A percentile compares a stretch with the other conserved stretches of the same genome.
Conservation (phyloP, 495 filamentous ascomycete species). For the Penicillium taxi region DNA sequence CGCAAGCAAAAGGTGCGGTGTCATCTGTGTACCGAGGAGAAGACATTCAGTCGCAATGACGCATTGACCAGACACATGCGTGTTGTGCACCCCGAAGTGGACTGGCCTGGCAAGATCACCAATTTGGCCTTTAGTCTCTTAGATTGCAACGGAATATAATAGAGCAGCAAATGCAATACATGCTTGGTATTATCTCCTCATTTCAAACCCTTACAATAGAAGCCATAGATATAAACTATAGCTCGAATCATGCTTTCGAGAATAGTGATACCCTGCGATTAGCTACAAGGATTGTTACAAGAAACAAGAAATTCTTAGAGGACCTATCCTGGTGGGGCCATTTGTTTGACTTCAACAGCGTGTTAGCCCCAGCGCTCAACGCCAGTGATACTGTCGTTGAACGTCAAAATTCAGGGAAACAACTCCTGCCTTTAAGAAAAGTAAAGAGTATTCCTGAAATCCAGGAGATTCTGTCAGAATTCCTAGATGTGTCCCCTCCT, state of each 20-base stretch:
- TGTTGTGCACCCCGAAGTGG: slow-evolving; percentile 79
- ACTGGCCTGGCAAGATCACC: slow-evolving; percentile 51
- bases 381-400: too few relatives aligned
- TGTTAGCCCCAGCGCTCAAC: too few relatives aligned
- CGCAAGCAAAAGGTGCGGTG: slow-evolving; percentile 94
- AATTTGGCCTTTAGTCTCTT: slow-evolving; percentile 29
- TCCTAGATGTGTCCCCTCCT: slow-evolving; percentile 1
- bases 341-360: slow-evolving; percentile 23
- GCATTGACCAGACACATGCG: slow-evolving; percentile 87
- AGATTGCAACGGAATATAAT: slow-evolving; percentile 36
- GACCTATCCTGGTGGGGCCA: slow-evolving; percentile 34
- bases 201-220: slow-evolving; percentile 36
- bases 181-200: slow-evolving; percentile 31
- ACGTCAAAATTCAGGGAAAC: too few relatives aligned
- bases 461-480: slow-evolving; percentile 18
- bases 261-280: slow-evolving; percentile 25
- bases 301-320: slow-evolving; percentile 35
- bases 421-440: neutral
- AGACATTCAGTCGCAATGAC: slow-evolving; percentile 91
- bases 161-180: slow-evolving; percentile 36
- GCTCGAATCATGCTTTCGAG: slow-evolving; percentile 30
- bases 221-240: slow-evolving; percentile 40
- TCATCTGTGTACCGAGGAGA: slow-evolving; percentile 90
- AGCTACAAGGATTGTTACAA: slow-evolving; percentile 36
- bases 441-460: slow-evolving; percentile 10